Base-by-base conservation (phyloP, 2,329 filamentous ascomycete genomes). In the Xylaria sp. region DNA sequence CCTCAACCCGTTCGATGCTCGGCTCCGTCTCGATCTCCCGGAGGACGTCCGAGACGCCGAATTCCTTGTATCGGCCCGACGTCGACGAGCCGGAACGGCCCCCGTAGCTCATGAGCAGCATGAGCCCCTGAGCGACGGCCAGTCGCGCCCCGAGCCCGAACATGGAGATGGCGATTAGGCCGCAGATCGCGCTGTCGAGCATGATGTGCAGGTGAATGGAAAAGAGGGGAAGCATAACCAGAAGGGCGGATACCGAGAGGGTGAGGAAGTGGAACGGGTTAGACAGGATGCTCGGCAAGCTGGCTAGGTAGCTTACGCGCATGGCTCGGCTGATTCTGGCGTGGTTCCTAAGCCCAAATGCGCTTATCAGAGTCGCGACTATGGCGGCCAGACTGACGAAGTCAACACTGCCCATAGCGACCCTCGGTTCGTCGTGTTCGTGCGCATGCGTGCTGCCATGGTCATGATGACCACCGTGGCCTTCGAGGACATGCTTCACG, bases 201-300 rank as follows among this genome's bases (percentile, higher is more conserved):
- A 92, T 93, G 58, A 90, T 86, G 78, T 94, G 94, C 61, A 94
- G 87, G n/a, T 90, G 86, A 39, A 96, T 88, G 52, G 91, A 93
- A 20, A 98, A 86, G 28, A 97, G 84, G 0, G 94, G 93, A 15
- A 97, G 86, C 12, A 97, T 78, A 1, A 97, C 86, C 58, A 98
- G 88, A 63, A 97, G 83, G 2, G 89, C 82, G 1, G 93, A 95
- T 80, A 95, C 97, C 30, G 91, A 94, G 9, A 99, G 86, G 0
- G 96, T 98, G 28, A 99, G 86, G 77, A 97, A 94, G 81, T 99
- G 96, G 63, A 94, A 96, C 0, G 96, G 96, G 79, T 98, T 99
- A 73, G 92, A 94, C 64, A 98, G 85, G n/a, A 97, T 86, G 32
- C 90, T 92, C 5, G 95, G 94, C 43, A 97, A 86, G 32, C 90